Base-by-base conservation (phyloP, 345 rosid genomes). In the Eutrema heterophyllum region DNA sequence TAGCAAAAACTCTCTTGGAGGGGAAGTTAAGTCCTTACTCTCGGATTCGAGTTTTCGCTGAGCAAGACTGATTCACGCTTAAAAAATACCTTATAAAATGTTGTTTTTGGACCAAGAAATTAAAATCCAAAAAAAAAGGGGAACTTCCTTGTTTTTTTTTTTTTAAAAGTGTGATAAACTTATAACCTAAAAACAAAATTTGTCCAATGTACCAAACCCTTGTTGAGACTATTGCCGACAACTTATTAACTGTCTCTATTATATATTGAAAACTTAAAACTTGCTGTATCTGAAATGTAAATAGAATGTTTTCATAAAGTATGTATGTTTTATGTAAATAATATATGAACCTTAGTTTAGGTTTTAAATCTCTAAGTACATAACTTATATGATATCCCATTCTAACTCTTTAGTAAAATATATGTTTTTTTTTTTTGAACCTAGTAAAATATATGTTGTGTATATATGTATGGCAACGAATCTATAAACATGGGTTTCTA, bases 401-500 rank as follows among this genome's bases (percentile, higher is more conserved):
- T 35, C 3, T 33, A 41, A n/a, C 7, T 24, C 9, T 7, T 15
- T n/a, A 40, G 57, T 38, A 18, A 18, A 58, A 10, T 8, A 35
- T 21, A 21, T 21, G 24, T 1, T n/a, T n/a, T n/a, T n/a, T n/a
- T n/a, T n/a, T n/a, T n/a, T n/a, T n/a, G n/a, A n/a, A n/a, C n/a
- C n/a, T n/a, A n/a, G n/a, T 38, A 18, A 18, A 58, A 11, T 8
- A 35, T 24, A 24, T 30, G 13, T 21, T 30, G 16, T 62, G 16
- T 60, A 6, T 40, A 58, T 59, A 30, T 40, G 30, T 40, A 46
- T 44, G 48, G 48, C n/a, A 54, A 36, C 45, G 66, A 57, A 66
- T 59, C 57, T 64, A 26, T 15, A 74, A 72, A 74, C 72, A 48
- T 65, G 59, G 66, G 59, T 48, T 57, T 66, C 59, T 16, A 46